Conservation (phyloP, 2,329 filamentous ascomycete genomes). For the Exophiala phaeomuriformis region DNA sequence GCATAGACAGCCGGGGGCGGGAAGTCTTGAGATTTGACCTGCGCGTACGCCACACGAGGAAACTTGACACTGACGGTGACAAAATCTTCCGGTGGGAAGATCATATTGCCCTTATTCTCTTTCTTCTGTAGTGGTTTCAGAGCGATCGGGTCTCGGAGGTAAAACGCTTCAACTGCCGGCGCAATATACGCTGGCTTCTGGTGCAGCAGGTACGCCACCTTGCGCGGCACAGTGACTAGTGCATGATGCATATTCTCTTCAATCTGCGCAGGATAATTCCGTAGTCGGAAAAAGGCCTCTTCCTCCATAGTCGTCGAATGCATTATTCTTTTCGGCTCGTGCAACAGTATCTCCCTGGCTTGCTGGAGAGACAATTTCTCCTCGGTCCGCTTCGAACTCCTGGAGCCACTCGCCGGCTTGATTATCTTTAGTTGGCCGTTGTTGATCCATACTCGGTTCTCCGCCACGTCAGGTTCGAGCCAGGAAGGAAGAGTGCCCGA, state of each 20-base stretch:
- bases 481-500: constrained; percentile 80
- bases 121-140: constrained; percentile 60
- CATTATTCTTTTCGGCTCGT: constrained; percentile 53
- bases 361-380: constrained; percentile 54
- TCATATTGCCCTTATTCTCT: constrained; percentile 44
- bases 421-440: constrained; percentile 68
- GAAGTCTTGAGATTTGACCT: constrained; percentile 81
- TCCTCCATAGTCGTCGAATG: constrained; percentile 69
- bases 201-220: constrained; percentile 71
- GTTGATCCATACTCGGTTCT: constrained; percentile 85
- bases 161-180: constrained; percentile 83
- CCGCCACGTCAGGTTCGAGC: constrained; percentile 84
- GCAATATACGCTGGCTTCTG: constrained; percentile 67
- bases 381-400: constrained; percentile 32
- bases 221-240: constrained; percentile 67
- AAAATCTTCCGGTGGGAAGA: constrained; percentile 70
- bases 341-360: constrained; percentile 55
- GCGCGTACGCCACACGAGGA: constrained; percentile 83
- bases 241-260: constrained; percentile 67
- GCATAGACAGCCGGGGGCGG: constrained; percentile 53
- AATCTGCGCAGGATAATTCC: constrained; percentile 75
- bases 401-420: constrained; percentile 46
- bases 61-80: constrained; percentile 74
- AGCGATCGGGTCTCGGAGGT: constrained; percentile 73
- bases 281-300: constrained; percentile 83